Evolutionary conservation across 2,329 filamentous ascomycete species (phyloP).

Genomic region (Talaromyces pinophilus): DNA sequence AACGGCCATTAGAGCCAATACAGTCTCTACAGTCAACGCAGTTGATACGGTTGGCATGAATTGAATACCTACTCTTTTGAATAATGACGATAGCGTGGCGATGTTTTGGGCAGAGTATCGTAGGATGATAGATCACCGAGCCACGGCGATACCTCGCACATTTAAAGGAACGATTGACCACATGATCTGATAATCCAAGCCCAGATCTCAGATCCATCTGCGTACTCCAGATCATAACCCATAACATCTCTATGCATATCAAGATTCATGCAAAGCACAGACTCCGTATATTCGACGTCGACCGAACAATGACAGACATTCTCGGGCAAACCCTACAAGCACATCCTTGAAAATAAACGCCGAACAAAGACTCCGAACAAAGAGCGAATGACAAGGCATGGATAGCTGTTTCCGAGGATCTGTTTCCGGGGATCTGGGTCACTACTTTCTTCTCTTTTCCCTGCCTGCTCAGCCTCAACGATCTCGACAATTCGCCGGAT

Average conservation of each 20-base stretch:
- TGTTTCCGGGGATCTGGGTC: not conserved
- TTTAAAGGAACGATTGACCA: not conserved
- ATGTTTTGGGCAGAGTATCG: not conserved
- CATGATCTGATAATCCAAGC: not conserved
- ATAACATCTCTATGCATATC: not conserved
- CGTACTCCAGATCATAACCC: not conserved
- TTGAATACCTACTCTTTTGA: not conserved
- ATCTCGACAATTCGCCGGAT: slow-evolving; percentile 3
- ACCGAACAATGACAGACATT: not conserved
- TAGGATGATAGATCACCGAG: not conserved
- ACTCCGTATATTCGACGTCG: not conserved
- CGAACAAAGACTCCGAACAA: not conserved
- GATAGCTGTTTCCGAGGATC: not conserved
- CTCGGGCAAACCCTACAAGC: not conserved
- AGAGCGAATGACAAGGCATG: not conserved
- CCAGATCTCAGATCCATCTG: not conserved
- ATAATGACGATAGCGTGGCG: not conserved
- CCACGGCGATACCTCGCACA: slow-evolving; percentile 11
- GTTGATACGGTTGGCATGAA: not conserved
- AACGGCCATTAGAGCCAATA: slow-evolving; percentile 1
- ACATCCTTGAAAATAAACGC: not conserved
- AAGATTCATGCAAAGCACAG: not conserved
- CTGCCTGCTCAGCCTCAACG: not conserved
- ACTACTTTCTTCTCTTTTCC: not conserved
- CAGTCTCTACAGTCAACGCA: slow-evolving; percentile 4